These are phyloP conservation scores for Serendipita vermifera DNA, from an alignment of 768 basidiomycete species.

Conservation along the genomic window DNA sequence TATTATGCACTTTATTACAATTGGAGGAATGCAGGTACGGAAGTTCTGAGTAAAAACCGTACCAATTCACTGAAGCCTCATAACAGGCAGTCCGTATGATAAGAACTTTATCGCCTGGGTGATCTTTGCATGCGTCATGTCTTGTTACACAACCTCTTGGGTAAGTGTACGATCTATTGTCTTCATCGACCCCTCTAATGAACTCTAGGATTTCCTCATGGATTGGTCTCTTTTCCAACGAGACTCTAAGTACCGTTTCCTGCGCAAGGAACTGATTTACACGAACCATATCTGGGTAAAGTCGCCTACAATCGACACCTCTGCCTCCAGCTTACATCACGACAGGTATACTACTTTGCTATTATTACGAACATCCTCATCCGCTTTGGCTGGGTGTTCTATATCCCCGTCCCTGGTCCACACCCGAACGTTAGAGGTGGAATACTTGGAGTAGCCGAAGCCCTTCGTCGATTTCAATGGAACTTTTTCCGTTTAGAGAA, in stretches of 20 bases:
- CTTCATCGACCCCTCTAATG: not conserved
- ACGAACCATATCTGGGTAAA: constrained; percentile 42
- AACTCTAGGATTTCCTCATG: constrained; percentile 63
- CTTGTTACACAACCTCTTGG: constrained; percentile 68
- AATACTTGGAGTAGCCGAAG: constrained; percentile 57
- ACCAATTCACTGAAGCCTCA: not conserved
- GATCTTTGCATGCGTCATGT: constrained; percentile 46
- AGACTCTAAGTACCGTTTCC: constrained; percentile 40
- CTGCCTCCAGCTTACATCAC: not conserved
- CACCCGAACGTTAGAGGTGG: constrained; percentile 47
- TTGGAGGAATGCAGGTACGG: constrained; percentile 58
- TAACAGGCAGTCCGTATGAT: constrained; percentile 28
- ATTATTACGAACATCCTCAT: constrained; percentile 62
- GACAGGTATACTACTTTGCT: constrained; percentile 63
- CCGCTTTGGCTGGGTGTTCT: constrained; percentile 74
- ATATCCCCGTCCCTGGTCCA: constrained; percentile 44
- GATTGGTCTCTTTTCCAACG: constrained; percentile 79
- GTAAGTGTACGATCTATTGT: constrained; percentile 29
- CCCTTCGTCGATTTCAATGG: constrained; percentile 77
- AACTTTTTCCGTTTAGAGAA: constrained; percentile 84
- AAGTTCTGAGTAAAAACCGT: not conserved
- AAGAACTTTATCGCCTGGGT: constrained; percentile 55
- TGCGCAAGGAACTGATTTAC: constrained; percentile 69
- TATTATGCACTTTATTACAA: constrained; percentile 55
- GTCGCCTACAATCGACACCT: not conserved